These are phyloP conservation scores for Puccinia hordei DNA, from an alignment of 1,284 basidiomycete species.

Conservation along the genomic window DNA sequence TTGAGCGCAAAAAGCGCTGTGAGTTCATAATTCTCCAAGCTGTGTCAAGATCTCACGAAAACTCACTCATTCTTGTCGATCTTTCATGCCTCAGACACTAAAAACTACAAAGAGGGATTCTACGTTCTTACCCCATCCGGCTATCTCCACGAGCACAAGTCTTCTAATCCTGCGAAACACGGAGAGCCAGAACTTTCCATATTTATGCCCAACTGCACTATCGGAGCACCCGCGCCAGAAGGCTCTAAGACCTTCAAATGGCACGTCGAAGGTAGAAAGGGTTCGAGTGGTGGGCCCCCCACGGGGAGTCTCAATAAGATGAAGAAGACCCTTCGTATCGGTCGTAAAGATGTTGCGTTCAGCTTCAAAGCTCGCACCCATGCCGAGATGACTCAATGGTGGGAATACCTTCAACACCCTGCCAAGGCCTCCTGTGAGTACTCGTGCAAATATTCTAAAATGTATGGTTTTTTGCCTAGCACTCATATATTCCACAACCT, in stretches of 20 bases:
- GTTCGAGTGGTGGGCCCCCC: conserved; percentile 22
- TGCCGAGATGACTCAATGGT: conserved; percentile 55
- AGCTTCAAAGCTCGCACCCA: conserved; percentile 55
- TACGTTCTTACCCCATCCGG: conserved; percentile 57
- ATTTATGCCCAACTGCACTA: conserved; percentile 56
- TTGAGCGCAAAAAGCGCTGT: conserved; percentile 80
- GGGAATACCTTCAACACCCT: conserved; percentile 52
- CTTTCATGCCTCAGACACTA: conserved; percentile 15
- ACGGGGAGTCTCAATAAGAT: conserved; percentile 51
- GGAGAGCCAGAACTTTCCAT: conserved; percentile 55
- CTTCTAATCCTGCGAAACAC: conserved; percentile 53
- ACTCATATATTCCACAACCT: not conserved
- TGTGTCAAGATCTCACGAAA: conserved; percentile 61
- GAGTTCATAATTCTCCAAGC: conserved; percentile 58
- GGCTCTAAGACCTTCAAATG: conserved; percentile 54
- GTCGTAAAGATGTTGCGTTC: conserved; percentile 54
- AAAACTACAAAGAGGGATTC: conserved; percentile 53
- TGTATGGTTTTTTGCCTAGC: not conserved
- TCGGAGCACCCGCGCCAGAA: conserved; percentile 53
- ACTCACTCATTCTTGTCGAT: conserved; percentile 63
- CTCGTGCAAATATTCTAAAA: not conserved
- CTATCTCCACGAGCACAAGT: conserved; percentile 56
- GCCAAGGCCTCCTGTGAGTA: conserved; percentile 47
- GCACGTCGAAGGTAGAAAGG: conserved; percentile 53
- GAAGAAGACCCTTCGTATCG: conserved; percentile 55